These are phyloP conservation scores for Neurospora sp. DNA, from an alignment of 495 filamentous ascomycete genomes.

Conservation along the genomic window DNA sequence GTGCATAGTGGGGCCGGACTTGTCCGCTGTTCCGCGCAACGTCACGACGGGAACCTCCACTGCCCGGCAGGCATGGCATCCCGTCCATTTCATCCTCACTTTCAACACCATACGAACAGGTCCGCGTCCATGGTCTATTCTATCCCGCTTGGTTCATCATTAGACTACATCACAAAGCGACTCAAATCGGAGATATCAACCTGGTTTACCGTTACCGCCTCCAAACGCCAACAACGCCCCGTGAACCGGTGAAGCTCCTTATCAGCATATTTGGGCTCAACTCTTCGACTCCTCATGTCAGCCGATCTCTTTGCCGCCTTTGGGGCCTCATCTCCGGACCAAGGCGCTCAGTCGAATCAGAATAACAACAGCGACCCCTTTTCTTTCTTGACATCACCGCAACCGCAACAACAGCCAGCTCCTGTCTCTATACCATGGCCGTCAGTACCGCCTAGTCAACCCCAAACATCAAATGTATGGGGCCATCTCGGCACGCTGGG, in stretches of 20 bases:
- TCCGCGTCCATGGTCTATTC: too few species aligned
- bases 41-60: not conserved
- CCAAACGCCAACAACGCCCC: not conserved
- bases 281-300: slow-evolving; percentile 44
- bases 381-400: slow-evolving; percentile 11
- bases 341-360: slow-evolving; percentile 19
- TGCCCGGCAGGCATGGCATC: not conserved
- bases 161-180: not conserved
- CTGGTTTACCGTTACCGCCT: not conserved
- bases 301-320: slow-evolving; percentile 68
- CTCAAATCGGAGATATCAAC: not conserved
- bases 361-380: slow-evolving; percentile 11
- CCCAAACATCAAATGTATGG: slow-evolving; percentile 6
- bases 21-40: not conserved
- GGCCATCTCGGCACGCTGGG: slow-evolving; percentile 12
- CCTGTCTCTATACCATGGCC: slow-evolving; percentile 9
- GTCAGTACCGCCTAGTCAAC: slow-evolving; percentile 2
- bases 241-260: not conserved
- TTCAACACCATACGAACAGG: not conserved
- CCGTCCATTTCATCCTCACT: not conserved
- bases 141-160: too few species aligned
- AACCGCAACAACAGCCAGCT: slow-evolving; percentile 7
- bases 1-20: not conserved
- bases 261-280: too few species aligned
- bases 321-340: slow-evolving; percentile 30